phyloP scores from a whole-genome alignment of 2,329 filamentous ascomycete genomes.

The Boeremia exigua region DNA sequence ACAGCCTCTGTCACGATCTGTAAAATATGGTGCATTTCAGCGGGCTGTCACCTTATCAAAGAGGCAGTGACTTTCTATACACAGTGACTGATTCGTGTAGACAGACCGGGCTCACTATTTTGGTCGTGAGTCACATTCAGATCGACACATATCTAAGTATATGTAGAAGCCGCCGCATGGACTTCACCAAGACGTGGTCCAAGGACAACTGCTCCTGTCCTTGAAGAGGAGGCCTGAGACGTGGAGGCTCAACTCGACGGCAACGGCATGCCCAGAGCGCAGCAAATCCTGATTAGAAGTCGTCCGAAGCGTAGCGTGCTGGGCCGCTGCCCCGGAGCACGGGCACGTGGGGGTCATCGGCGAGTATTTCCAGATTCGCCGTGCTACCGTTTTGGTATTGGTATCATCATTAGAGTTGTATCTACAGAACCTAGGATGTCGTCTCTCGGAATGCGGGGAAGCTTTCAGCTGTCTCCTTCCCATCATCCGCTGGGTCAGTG shows the following conservation, averaged over 20 bases:
- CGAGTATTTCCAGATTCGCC: slow-evolving; percentile 15
- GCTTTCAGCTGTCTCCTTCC: not conserved
- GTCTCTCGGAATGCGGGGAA: slow-evolving; percentile 7
- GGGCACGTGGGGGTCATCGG: slow-evolving; percentile 7
- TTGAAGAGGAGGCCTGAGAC: not conserved
- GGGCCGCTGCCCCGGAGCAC: slow-evolving; percentile 15
- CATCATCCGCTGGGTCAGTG: not conserved
- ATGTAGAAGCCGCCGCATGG: no score
- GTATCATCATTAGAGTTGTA: slow-evolving; percentile 17
- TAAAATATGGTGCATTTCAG: not conserved
- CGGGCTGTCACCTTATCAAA: not conserved
- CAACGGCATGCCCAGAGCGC: not conserved
- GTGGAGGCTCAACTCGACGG: not conserved
- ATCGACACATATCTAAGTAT: no score
- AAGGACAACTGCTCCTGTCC: no score
- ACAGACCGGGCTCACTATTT: no score
- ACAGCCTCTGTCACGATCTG: not conserved
- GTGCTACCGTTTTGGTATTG: slow-evolving; percentile 14
- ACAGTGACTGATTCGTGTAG: not conserved
- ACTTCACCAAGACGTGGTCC: no score
- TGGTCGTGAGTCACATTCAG: no score
- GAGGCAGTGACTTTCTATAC: not conserved
- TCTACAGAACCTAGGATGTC: slow-evolving; percentile 11
- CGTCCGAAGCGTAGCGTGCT: slow-evolving; percentile 16
- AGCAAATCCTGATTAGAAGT: not conserved